A percentile compares a stretch with the other conserved stretches of the same genome.
Conservation (phyloP, 129 eudicot species). For the Flaveria ramosissima region DNA sequence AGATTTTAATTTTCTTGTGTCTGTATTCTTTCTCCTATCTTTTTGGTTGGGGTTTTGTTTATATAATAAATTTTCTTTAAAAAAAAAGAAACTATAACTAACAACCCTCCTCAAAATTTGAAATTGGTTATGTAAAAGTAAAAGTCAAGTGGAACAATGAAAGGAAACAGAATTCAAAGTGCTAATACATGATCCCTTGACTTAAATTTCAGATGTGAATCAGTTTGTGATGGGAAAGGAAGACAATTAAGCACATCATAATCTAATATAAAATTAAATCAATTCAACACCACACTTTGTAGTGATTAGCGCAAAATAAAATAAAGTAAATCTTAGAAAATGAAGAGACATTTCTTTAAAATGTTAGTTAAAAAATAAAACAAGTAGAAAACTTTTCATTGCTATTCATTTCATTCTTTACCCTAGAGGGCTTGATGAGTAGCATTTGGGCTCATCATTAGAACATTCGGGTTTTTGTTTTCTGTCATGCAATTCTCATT, state of each 20-base stretch:
- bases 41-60: too few relatives aligned
- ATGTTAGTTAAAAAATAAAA: neutral
- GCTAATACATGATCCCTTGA: constrained; percentile 24
- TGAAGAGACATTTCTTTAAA: neutral
- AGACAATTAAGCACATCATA: constrained; percentile 12
- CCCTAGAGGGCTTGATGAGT: too few relatives aligned
- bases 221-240: constrained; percentile 3
- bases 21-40: too few relatives aligned
- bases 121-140: neutral
- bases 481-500: neutral
- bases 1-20: too few relatives aligned
- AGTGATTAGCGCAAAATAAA: neutral
- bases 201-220: constrained; percentile 20
- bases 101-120: neutral
- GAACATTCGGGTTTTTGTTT: too few relatives aligned
- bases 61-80: too few relatives aligned
- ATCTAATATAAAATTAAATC: constrained; percentile 9
- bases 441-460: too few relatives aligned
- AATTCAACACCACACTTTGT: neutral
- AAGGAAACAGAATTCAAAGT: constrained; percentile 17
- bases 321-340: neutral
- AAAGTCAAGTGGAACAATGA: constrained; percentile 16
- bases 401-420: too few relatives aligned
- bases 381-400: neutral
- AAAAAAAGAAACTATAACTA: neutral